These are phyloP conservation scores for Paramecium caudatum DNA, from an alignment of 73 alveolate genomes.

Conservation along the genomic window DNA sequence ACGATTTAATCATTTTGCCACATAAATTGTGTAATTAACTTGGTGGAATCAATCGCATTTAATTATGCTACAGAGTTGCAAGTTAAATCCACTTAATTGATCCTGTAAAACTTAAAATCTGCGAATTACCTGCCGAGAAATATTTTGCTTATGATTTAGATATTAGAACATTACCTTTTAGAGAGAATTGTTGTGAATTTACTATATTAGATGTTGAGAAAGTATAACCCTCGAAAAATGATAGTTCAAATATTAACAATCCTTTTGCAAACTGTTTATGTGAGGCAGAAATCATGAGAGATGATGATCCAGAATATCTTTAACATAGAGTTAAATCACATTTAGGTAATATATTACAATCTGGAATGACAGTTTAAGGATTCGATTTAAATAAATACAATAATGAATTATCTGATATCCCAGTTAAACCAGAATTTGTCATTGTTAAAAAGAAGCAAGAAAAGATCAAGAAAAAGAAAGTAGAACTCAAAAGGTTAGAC, in stretches of 20 bases:
- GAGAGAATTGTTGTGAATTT: conserved; percentile 28
- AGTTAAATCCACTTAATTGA: conserved; percentile 88
- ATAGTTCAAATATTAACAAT: not conserved
- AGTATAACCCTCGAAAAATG: conserved; percentile 11
- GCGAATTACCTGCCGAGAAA: conserved; percentile 85
- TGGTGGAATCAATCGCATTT: conserved; percentile 95
- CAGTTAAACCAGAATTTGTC: not conserved
- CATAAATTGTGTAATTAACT: conserved; percentile 83
- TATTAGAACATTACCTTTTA: conserved; percentile 13
- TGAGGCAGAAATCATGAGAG: not conserved
- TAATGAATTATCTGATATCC: conserved; percentile 13
- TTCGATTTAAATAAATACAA: conserved; percentile 24
- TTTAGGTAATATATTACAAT: not conserved
- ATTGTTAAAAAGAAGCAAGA: conserved; percentile 18
- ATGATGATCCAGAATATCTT: conserved; percentile 19
- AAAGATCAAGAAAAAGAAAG: not conserved
- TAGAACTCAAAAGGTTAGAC: not conserved
- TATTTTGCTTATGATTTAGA: conserved; percentile 91
- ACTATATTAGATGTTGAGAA: not conserved
- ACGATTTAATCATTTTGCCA: conserved; percentile 92
- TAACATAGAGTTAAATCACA: conserved; percentile 2
- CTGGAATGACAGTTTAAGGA: conserved; percentile 53
- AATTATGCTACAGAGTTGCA: conserved; percentile 88
- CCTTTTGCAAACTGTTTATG: not conserved
- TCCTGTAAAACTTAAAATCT: conserved; percentile 87